Evolutionary conservation across 805 yeast genomes (phyloP).

Genomic region (Candida odintsovae): DNA sequence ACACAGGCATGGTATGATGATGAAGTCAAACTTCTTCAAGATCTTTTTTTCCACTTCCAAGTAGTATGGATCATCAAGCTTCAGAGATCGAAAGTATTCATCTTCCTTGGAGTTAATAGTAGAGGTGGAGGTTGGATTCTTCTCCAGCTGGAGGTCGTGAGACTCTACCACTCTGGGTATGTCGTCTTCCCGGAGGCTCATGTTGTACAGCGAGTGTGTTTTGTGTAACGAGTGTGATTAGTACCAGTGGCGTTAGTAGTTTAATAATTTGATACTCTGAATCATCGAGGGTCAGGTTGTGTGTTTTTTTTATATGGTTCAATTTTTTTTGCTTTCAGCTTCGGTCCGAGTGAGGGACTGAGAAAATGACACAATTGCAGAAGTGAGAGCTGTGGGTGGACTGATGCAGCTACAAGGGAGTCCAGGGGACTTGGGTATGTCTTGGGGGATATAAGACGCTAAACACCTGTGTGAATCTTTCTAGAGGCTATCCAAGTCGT

Average conservation of each 20-base stretch:
- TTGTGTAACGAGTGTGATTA: background rate
- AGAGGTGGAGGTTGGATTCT: background rate
- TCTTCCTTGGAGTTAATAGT: conserved; percentile 7
- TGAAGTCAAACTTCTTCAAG: conserved; percentile 37
- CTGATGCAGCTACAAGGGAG: no score
- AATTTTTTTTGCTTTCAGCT: background rate
- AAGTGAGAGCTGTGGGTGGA: no score
- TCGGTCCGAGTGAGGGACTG: background rate
- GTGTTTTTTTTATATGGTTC: background rate
- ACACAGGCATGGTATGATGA: conserved; percentile 37
- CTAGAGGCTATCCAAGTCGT: no score
- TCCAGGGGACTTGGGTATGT: no score
- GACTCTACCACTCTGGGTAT: background rate
- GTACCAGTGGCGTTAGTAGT: no score
- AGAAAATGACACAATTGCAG: no score
- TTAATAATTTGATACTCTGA: no score
- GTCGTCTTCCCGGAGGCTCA: background rate
- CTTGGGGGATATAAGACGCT: no score
- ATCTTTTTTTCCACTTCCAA: conserved; percentile 27
- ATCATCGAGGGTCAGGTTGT: no score
- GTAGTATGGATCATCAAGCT: conserved; percentile 6
- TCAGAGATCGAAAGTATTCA: conserved; percentile 3
- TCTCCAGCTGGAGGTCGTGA: background rate
- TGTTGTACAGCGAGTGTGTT: background rate
- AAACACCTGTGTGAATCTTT: no score